Evolutionary conservation across 345 rosid genomes (phyloP).

Genomic region (Sonneratia caseolaris): DNA sequence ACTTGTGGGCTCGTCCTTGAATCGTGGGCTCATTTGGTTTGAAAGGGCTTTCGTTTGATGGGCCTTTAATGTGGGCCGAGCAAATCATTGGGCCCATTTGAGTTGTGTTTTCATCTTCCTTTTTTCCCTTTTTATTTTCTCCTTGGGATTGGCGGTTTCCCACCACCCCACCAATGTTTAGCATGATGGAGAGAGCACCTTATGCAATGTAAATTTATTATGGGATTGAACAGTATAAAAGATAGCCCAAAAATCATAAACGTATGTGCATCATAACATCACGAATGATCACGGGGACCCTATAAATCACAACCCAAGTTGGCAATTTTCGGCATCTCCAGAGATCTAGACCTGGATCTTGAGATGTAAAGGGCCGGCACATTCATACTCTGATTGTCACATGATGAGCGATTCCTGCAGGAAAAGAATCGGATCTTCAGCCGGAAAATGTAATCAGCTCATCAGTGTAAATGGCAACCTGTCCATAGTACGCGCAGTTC

Average conservation of each 20-base stretch:
- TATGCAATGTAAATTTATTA: slow-evolving; percentile 1
- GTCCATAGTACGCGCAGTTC: too few relatives aligned
- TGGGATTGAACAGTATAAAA: not conserved
- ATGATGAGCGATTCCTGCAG: not conserved
- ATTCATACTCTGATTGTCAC: not conserved
- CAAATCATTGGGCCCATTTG: not conserved
- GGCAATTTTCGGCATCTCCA: not conserved
- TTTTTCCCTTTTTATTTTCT: not conserved
- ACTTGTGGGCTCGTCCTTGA: not conserved
- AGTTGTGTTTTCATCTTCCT: not conserved
- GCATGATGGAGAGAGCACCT: not conserved
- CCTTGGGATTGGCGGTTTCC: too few relatives aligned
- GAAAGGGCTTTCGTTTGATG: not conserved
- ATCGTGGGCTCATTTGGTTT: not conserved
- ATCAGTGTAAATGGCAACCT: too few relatives aligned
- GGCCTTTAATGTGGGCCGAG: not conserved
- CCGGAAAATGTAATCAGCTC: not conserved
- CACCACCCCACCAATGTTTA: too few relatives aligned
- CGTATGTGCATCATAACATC: too few relatives aligned
- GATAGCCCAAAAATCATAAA: not conserved
- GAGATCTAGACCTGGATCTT: not conserved
- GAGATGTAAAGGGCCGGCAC: not conserved
- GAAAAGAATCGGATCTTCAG: not conserved
- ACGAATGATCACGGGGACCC: too few relatives aligned
- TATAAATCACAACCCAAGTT: too few relatives aligned